Evolutionary conservation across 2,329 filamentous ascomycete species (phyloP), one percentile per base, ranked within the genome.

Genomic region (Leptographium lundbergii): DNA sequence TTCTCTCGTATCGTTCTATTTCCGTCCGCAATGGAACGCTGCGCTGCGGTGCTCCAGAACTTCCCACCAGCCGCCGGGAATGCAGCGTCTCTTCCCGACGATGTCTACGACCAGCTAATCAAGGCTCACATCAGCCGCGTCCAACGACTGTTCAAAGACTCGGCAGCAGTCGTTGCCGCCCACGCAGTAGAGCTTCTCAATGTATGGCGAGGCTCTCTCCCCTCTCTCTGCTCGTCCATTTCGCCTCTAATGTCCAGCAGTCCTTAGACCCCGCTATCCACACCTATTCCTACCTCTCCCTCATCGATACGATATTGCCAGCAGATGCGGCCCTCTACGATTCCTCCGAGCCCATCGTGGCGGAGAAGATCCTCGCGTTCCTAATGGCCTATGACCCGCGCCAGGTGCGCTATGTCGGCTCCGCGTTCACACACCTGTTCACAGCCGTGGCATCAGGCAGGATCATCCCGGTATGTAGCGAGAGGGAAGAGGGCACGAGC

Each of bases 351-450:
- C 66, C 68, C 50, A 59, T 69, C 2, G 56, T 81, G 13, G 68
- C 73, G 32, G 72, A 77, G 61, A 70, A 74, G 54, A 67, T 76
- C 19, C 66, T 77, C 54, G 65, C 68, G 1, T 80, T 82, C 61
- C 67, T 82, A 29, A 62, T 74, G 54, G 67, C 67, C 6, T 82
- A 82, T 63, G 76, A 82, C 60, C 67, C 72, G 14, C 67, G 73
- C 11, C 80, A 83, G 64, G 73, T 80, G 58, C 75, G 81, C 64
- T 82, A 81, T 66, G 73, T 71, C 13, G 77, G 77, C 22, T 59
- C 62, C 2, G 60, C 69, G 4, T 72, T 83, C 24, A 69, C 71
- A n/a, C 67, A 70, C 2, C 65, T 82, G 2, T 70, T 83, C 25
- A 70, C 73, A 2, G 67, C 67, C 52, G 67, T 79, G 17, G 68